Evolutionary conservation across 2,329 filamentous ascomycete genomes (phyloP).

Genomic region (Clonostachys byssicola): DNA sequence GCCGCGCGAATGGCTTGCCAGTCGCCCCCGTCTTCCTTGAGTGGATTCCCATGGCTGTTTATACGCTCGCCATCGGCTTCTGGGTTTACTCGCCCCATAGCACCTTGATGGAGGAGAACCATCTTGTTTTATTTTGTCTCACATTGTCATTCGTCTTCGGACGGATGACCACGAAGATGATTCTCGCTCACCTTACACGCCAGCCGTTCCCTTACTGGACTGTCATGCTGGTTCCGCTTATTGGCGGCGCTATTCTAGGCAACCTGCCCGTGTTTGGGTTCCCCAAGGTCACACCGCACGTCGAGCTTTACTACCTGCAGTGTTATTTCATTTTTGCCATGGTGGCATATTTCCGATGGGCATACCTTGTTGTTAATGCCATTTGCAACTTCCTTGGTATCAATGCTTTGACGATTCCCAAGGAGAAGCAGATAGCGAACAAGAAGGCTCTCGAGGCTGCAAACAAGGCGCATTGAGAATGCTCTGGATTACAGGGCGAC

Average conservation of each 20-base stretch:
- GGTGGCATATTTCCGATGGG: conserved; percentile 91
- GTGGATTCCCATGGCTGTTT: conserved; percentile 88
- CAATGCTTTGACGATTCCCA: conserved; percentile 84
- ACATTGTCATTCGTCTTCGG: conserved; percentile 98
- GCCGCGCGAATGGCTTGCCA: conserved; percentile 67
- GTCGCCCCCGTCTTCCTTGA: conserved; percentile 83
- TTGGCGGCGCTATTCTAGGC: conserved; percentile 77
- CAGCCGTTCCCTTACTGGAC: conserved; percentile 98
- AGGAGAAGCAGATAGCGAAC: conserved; percentile 55
- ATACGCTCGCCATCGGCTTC: conserved; percentile 66
- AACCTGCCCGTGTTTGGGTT: conserved; percentile 80
- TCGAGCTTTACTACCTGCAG: conserved; percentile 79
- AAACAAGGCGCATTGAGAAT: conserved; percentile 23
- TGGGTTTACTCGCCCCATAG: conserved; percentile 94
- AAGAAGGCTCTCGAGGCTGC: conserved; percentile 31
- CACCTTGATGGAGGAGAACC: conserved; percentile 74
- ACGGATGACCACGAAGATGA: conserved; percentile 98
- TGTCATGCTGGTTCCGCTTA: conserved; percentile 79
- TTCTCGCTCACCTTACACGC: conserved; percentile 86
- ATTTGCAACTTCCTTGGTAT: conserved; percentile 93
- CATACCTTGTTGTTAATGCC: conserved; percentile 80
- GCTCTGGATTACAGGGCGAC: no score
- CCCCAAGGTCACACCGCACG: conserved; percentile 54
- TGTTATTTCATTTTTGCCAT: conserved; percentile 79
- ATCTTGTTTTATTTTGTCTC: conserved; percentile 85